These are phyloP conservation scores for Gossypium turneri DNA, from an alignment of 345 rosid species.

Conservation along the genomic window DNA sequence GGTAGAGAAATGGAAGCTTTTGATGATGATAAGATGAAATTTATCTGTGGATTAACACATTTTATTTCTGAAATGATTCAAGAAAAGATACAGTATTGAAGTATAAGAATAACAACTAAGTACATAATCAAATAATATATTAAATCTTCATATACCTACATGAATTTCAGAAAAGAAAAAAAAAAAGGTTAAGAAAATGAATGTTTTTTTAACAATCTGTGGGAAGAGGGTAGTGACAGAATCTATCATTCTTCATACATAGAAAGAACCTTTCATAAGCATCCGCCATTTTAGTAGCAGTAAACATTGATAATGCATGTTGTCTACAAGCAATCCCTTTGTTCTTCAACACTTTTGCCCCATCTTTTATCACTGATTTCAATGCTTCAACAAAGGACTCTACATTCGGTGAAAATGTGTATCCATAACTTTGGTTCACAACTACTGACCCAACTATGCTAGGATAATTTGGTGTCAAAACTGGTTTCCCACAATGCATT, in stretches of 20 bases:
- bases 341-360: conserved; percentile 35
- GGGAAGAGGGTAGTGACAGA: conserved; percentile 58
- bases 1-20: neutral
- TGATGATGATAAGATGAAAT: neutral
- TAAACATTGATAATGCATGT: conserved; percentile 49
- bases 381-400: conserved; percentile 53
- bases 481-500: conserved; percentile 70
- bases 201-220: conserved; percentile 31
- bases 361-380: conserved; percentile 46
- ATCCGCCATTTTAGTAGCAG: conserved; percentile 60
- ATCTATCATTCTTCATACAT: conserved; percentile 57
- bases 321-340: conserved; percentile 50
- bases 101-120: neutral
- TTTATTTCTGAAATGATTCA: conserved; percentile 6
- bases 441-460: conserved; percentile 68
- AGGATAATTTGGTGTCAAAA: conserved; percentile 60
- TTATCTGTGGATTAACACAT: neutral
- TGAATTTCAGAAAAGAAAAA: neutral
- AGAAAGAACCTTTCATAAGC: conserved; percentile 64
- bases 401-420: conserved; percentile 66
- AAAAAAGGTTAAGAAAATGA: neutral
- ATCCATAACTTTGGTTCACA: conserved; percentile 46
- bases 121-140: conserved; percentile 1
- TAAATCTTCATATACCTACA: neutral
- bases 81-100: neutral